Evolutionary conservation across 306 rosid genomes (phyloP), one percentile per base, ranked within the genome.

Genomic region (Hylodesmum podocarpum): DNA sequence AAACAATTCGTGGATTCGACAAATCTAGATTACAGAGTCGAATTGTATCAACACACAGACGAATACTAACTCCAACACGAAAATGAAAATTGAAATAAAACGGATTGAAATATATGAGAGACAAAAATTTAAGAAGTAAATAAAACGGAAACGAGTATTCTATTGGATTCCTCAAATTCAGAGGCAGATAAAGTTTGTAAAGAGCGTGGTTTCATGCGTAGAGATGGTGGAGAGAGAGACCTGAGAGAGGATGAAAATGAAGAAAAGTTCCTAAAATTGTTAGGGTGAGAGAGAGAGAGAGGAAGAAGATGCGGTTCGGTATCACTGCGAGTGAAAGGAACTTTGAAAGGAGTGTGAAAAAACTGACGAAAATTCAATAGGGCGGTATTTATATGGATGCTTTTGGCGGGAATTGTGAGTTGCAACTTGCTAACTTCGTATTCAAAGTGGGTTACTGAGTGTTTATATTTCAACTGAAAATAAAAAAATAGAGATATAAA

Each of bases 371-470:
- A 79, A 47, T 39, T 81, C 76, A 81, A 50, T 55, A 22, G 34
- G 5, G 18, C 29, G 57, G 8, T 4, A 28, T 69, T 82, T 81
- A 72, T 78, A 72, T 39, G 7, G 57, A 57, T 12, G 34, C 16
- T 33, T 33, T 70, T 33, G 63, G 74, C 81, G 85, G 81, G 78
- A 62, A 28, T 12, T 22, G n/a, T 55, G 31, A 21, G 6, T 51
- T 8, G 34, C 6, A 50, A 19, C n/a, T n/a, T n/a, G n/a, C n/a
- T n/a, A n/a, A n/a, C n/a, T n/a, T n/a, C n/a, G n/a, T n/a, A n/a
- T n/a, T n/a, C n/a, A n/a, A n/a, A n/a, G n/a, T n/a, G n/a, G n/a
- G n/a, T n/a, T n/a, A n/a, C n/a, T n/a, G n/a, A n/a, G n/a, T n/a
- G n/a, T n/a, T n/a, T n/a, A n/a, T n/a, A n/a, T n/a, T n/a, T n/a